Evolutionary conservation across 2,329 filamentous ascomycete genomes (phyloP).

Genomic region (Elsinoe necatrix): DNA sequence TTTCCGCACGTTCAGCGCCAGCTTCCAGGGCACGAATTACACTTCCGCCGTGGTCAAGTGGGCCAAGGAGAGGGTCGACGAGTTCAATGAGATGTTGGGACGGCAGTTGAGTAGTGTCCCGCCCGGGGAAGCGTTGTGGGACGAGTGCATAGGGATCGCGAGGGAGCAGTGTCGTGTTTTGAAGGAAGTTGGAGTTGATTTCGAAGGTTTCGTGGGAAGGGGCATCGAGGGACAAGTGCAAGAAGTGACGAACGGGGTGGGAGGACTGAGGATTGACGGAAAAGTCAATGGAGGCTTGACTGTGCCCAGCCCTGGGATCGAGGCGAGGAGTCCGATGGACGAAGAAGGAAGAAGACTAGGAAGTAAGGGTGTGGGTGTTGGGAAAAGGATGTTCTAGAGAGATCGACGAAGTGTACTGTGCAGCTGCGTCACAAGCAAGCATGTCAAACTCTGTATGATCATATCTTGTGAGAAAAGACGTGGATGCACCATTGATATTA

Average conservation of each 20-base stretch:
- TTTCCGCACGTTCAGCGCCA: conserved; percentile 40
- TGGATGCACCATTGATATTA: not conserved
- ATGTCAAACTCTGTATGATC: not conserved
- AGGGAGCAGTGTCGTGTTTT: conserved; percentile 73
- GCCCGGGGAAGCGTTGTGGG: conserved; percentile 65
- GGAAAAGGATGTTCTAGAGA: conserved; percentile 6
- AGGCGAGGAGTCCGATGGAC: not conserved
- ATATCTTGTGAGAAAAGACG: not conserved
- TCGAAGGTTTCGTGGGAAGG: conserved; percentile 68
- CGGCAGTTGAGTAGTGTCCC: conserved; percentile 84
- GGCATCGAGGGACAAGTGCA: conserved; percentile 27
- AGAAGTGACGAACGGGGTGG: not conserved
- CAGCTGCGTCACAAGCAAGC: not conserved
- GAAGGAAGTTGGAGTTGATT: conserved; percentile 80
- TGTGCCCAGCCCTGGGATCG: not conserved
- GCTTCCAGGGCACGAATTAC: conserved; percentile 73
- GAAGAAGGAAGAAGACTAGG: conserved; percentile 2
- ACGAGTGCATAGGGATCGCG: conserved; percentile 72
- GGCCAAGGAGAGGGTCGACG: conserved; percentile 92
- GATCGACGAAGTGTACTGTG: too few species aligned
- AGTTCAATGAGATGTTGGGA: conserved; percentile 74
- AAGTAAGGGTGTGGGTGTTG: conserved; percentile 6
- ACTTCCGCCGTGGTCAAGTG: conserved; percentile 95
- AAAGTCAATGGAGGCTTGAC: conserved; percentile 3
- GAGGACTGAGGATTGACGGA: not conserved